Conservation (phyloP, 2,329 filamentous ascomycete genomes). For the Fusarium sublunatum region DNA sequence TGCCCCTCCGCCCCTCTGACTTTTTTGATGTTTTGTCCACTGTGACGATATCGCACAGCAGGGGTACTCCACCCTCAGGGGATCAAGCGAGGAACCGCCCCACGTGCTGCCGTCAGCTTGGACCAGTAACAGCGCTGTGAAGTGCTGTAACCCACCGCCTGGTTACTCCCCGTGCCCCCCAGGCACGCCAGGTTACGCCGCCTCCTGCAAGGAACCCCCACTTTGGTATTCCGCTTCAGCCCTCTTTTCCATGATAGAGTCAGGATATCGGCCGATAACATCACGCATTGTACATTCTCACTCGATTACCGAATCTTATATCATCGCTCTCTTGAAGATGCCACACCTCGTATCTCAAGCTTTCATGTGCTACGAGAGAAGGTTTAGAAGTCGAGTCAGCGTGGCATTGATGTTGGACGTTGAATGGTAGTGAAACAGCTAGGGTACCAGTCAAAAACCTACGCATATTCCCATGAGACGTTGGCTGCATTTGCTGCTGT, state of each 20-base stretch:
- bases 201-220: constrained; percentile 22
- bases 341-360: constrained; percentile 11
- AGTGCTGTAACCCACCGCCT: constrained; percentile 9
- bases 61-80: constrained; percentile 22
- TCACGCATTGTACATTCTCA: constrained; percentile 3
- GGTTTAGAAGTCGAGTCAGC: not conserved
- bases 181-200: not conserved
- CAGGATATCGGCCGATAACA: constrained; percentile 1
- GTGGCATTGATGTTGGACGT: constrained; percentile 1
- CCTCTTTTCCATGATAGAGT: constrained; percentile 3
- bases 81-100: constrained; percentile 15
- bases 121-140: constrained; percentile 9
- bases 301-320: constrained; percentile 20
- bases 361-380: not conserved
- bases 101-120: constrained; percentile 20
- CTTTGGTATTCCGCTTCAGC: constrained; percentile 37
- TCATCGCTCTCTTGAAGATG: not conserved
- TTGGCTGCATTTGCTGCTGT: no score
- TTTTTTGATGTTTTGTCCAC: constrained; percentile 10
- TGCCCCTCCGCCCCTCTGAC: constrained; percentile 24
- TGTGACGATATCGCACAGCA: constrained; percentile 37
- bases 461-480: no score
- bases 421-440: constrained; percentile 10
- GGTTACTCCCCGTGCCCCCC: not conserved
- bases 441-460: not conserved